phyloP scores from a whole-genome alignment of 2,329 filamentous ascomycete genomes.

The Ascochyta fabae region DNA sequence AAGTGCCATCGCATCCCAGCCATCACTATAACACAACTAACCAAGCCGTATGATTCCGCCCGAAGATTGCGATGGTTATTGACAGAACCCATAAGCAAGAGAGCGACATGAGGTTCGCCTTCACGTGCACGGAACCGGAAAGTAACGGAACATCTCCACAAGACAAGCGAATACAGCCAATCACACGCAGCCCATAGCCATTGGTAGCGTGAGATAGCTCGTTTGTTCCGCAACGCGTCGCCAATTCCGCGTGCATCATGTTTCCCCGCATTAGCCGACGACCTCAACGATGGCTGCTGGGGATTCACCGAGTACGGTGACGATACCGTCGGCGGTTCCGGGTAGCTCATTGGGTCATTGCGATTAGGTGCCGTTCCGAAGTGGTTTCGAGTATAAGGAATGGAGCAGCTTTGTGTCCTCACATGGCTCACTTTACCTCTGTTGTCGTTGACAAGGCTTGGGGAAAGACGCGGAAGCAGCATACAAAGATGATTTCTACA shows the following conservation, averaged over 20 bases:
- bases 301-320: neutral
- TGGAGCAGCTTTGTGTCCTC: neutral
- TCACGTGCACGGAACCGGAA: conserved; percentile 12
- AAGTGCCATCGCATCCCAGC: no score
- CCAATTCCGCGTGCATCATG: conserved; percentile 25
- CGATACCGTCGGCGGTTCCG: neutral
- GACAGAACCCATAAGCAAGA: neutral
- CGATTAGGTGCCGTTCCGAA: conserved; percentile 8
- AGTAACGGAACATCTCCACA: neutral
- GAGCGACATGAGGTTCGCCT: neutral
- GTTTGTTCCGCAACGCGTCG: conserved; percentile 18
- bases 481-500: conserved; percentile 36
- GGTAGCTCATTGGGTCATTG: neutral
- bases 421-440: neutral
- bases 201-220: neutral
- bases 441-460: neutral
- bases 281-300: neutral
- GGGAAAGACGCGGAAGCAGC: neutral
- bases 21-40: neutral
- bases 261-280: conserved; percentile 26
- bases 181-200: neutral
- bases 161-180: neutral
- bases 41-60: neutral
- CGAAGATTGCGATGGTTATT: neutral
- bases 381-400: conserved; percentile 6